Evolutionary conservation across 2,329 filamentous ascomycete genomes (phyloP).

Genomic region (Ophiostoma ips): DNA sequence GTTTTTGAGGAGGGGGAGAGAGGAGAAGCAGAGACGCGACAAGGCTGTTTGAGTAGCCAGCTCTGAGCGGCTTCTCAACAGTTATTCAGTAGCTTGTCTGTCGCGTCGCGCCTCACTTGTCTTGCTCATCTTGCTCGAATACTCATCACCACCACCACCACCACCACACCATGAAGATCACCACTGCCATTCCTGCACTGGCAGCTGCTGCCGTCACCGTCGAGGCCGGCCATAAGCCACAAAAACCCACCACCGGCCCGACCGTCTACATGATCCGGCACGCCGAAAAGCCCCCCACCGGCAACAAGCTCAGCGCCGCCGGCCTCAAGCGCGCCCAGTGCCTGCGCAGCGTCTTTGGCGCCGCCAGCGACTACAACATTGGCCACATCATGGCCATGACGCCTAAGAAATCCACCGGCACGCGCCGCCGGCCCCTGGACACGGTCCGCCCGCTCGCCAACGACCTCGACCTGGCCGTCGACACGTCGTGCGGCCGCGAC

Average conservation of each 20-base stretch:
- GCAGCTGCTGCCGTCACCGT: no score
- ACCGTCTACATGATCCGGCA: constrained; percentile 51
- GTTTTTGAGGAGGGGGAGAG: no score
- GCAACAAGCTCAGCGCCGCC: constrained; percentile 33
- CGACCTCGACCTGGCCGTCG: constrained; percentile 40
- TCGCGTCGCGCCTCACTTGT: no score
- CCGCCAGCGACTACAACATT: constrained; percentile 37
- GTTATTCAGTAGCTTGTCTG: no score
- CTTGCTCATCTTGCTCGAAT: no score
- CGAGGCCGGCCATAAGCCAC: not conserved
- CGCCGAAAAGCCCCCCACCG: constrained; percentile 44
- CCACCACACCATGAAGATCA: no score
- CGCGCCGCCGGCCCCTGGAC: constrained; percentile 36
- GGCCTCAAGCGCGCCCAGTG: constrained; percentile 46
- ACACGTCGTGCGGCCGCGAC: constrained; percentile 41
- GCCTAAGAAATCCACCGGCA: constrained; percentile 38
- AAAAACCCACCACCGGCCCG: constrained; percentile 17
- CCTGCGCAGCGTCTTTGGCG: constrained; percentile 41
- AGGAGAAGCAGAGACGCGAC: no score
- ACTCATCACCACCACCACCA: no score
- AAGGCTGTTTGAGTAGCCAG: no score
- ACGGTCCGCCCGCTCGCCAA: constrained; percentile 42
- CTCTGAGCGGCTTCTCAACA: no score
- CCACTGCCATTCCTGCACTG: no score
- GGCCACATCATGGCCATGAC: constrained; percentile 43